Conservation (phyloP, 2,329 filamentous ascomycete genomes). For the Pseudogymnoascus sp. region DNA sequence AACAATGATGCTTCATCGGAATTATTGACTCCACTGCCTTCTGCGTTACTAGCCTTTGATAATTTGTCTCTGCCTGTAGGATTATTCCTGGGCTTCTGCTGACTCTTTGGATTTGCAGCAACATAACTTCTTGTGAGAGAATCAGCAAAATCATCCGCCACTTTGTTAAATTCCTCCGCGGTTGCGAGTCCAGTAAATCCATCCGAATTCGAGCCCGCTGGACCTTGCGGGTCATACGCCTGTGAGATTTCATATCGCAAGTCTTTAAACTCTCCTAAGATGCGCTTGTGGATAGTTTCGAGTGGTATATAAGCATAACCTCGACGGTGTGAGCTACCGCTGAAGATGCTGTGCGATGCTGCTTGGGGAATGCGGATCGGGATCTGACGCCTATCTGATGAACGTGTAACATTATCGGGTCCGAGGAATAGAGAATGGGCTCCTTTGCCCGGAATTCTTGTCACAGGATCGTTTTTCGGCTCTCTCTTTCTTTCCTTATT, state of each 20-base stretch:
- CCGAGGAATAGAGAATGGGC: neutral
- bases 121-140: conserved; percentile 16
- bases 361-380: neutral
- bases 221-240: neutral
- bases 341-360: neutral
- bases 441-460: neutral
- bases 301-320: neutral
- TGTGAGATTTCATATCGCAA: neutral
- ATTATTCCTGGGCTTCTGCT: neutral
- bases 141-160: conserved; percentile 16
- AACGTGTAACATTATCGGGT: neutral
- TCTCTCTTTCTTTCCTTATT: neutral
- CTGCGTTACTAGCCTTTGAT: conserved; percentile 6
- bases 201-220: neutral
- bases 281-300: neutral
- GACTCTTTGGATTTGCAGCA: conserved; percentile 14
- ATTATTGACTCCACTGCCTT: conserved; percentile 14
- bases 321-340: neutral
- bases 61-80: neutral
- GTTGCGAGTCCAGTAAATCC: conserved; percentile 10
- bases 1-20: neutral
- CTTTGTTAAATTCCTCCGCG: conserved; percentile 9
- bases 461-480: neutral
- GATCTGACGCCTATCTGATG: neutral
- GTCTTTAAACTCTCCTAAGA: neutral